Evolutionary conservation across 1,284 basidiomycete genomes (phyloP), one percentile per base, ranked within the genome.

Genomic region (Trichosporon coremiiforme): DNA sequence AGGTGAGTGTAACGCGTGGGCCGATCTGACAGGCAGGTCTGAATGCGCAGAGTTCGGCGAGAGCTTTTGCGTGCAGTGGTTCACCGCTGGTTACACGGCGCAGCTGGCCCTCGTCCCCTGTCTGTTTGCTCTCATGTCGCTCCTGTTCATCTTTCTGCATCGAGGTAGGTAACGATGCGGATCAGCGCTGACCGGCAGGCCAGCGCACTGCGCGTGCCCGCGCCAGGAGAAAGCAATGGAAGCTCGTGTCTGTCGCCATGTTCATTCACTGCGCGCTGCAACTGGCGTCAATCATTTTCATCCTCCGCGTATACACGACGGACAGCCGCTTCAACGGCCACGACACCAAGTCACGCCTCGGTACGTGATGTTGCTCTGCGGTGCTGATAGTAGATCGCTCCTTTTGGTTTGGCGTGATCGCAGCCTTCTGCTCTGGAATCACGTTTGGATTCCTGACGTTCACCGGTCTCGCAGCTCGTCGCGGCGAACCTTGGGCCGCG

Each of bases 141-240:
- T 84, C 4, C 71, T 84, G 2, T 82, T 84, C 73, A 84, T 84
- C 75, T 83, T 83, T 71, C 73, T 83, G 8, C 79, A 83, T 68
- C 74, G 80, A 57, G 81, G 80, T 78, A 65, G 66, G 76, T 71
- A 4, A 13, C 12, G 10, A n/a, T 20, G 38, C 20, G 4, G 62
- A 64, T 38, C 6, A 20, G 9, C 15, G 10, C 63, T 62, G 36
- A 67, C 66, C 17, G 29, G n/a, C 66, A 80, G 79, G 81, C 17
- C 75, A 81, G 41, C 73, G 79, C 17, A 79, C 78, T 3, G 79
- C 79, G 17, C 73, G 83, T 60, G 83, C 82, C 5, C 75, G 77
- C 65, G 80, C 82, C 4, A 72, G 83, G 33, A 69, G 79, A 71
- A 77, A 82, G 57, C 81, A 82, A 50, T 84, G 83, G 83, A 83